Evolutionary conservation across 1,284 basidiomycete species (phyloP).

Genomic region (Ceratobasidium sp.): DNA sequence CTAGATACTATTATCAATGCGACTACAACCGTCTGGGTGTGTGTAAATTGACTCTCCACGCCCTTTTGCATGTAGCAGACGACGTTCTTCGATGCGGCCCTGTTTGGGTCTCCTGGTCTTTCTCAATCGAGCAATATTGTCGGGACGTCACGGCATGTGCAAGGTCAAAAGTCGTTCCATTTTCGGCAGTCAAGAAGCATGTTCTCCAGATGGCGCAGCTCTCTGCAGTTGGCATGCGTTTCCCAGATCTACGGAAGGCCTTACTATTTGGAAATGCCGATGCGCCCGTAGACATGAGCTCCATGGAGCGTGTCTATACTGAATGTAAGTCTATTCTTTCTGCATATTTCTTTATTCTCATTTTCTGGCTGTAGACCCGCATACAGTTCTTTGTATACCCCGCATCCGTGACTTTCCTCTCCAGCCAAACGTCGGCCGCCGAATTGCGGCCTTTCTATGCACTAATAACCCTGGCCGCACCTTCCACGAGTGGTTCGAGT

Average conservation of each 20-base stretch:
- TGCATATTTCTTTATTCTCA: neutral
- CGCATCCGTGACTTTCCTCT: neutral
- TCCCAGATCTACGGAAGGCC: neutral
- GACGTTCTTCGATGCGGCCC: constrained; percentile 48
- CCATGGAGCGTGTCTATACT: neutral
- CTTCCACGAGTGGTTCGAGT: neutral
- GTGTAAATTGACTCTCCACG: constrained; percentile 59
- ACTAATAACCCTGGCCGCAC: constrained; percentile 10
- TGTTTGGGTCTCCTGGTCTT: constrained; percentile 9
- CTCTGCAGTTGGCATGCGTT: neutral
- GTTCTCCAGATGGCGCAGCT: constrained; percentile 25
- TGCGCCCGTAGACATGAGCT: neutral
- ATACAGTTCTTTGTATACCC: constrained; percentile 3
- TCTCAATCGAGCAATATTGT: constrained; percentile 15
- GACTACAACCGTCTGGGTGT: constrained; percentile 42
- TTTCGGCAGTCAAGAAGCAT: neutral
- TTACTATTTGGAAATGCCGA: constrained; percentile 1
- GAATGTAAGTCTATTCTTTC: neutral
- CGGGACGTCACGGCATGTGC: constrained; percentile 7
- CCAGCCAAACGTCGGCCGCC: neutral
- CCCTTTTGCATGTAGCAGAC: constrained; percentile 56
- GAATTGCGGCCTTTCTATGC: neutral
- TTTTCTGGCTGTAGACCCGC: neutral
- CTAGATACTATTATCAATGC: neutral
- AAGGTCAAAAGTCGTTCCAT: neutral